phyloP scores from a whole-genome alignment of 75 land plant species.

The Cunninghamia lanceolata region DNA sequence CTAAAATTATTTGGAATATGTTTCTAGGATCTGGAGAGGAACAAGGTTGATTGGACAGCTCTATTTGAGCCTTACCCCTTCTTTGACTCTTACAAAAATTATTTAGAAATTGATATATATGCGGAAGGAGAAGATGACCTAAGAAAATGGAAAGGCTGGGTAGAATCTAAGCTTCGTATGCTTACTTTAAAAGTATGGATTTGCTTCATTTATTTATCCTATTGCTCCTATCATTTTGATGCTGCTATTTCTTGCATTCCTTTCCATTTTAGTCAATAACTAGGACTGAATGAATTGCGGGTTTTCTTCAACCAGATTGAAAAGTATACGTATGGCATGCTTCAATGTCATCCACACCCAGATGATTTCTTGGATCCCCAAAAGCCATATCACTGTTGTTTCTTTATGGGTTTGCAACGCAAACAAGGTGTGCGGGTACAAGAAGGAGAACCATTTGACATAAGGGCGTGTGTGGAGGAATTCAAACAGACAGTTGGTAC shows the following conservation, averaged over 20 bases:
- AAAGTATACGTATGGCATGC: constrained; percentile 76
- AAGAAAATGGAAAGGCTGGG: constrained; percentile 96
- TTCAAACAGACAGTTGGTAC: constrained; percentile 61
- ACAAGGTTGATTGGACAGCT: constrained; percentile 57
- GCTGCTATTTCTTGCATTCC: background rate
- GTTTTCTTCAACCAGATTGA: constrained; percentile 52
- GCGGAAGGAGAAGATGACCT: constrained; percentile 80
- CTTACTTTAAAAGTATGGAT: constrained; percentile 69
- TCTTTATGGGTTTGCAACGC: constrained; percentile 88
- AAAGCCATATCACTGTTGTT: constrained; percentile 53
- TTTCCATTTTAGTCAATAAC: background rate
- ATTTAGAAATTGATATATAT: constrained; percentile 78
- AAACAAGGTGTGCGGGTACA: constrained; percentile 63
- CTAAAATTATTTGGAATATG: constrained; percentile 1
- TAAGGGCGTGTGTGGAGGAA: constrained; percentile 79
- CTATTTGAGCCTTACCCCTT: constrained; percentile 79
- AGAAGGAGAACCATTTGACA: constrained; percentile 82
- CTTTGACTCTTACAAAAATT: constrained; percentile 91
- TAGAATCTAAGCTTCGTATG: constrained; percentile 84
- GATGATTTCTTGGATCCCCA: constrained; percentile 70
- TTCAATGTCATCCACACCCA: constrained; percentile 94
- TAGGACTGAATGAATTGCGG: background rate
- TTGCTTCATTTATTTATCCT: constrained; percentile 2
- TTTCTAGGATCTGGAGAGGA: constrained; percentile 66
- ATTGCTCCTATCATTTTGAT: background rate